Conservation (phyloP, 1,284 basidiomycete genomes). For the Ustilago lituana region DNA sequence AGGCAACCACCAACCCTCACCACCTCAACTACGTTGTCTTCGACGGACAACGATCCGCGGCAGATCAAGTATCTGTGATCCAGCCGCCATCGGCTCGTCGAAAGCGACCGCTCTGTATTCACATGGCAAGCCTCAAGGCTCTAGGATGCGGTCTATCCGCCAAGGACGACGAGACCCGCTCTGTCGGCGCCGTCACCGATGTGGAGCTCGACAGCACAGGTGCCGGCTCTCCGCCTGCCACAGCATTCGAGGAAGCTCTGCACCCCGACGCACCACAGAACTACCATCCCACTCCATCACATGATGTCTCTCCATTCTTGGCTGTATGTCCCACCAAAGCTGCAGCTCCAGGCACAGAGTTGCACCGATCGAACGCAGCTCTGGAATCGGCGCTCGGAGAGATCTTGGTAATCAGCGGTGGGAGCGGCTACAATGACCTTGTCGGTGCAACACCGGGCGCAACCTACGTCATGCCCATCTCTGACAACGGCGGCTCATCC, state of each 20-base stretch:
- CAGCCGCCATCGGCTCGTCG: too few relatives aligned
- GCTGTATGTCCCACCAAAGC: background rate
- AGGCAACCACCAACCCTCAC: too few relatives aligned
- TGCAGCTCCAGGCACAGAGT: background rate
- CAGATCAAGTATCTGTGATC: too few relatives aligned
- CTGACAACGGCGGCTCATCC: slow-evolving; percentile 74
- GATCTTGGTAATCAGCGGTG: slow-evolving; percentile 70
- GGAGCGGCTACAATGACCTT: slow-evolving; percentile 71
- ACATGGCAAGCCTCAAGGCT: slow-evolving; percentile 10
- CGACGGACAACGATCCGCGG: too few relatives aligned
- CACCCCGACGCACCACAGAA: background rate
- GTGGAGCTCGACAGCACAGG: slow-evolving; percentile 37
- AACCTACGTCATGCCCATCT: slow-evolving; percentile 70
- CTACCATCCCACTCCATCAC: too few relatives aligned
- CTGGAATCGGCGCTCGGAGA: slow-evolving; percentile 30
- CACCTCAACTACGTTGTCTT: too few relatives aligned
- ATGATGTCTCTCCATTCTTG: too few relatives aligned
- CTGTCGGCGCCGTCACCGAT: slow-evolving; percentile 12
- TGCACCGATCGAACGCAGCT: background rate
- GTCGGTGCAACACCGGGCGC: slow-evolving; percentile 70
- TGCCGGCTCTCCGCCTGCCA: slow-evolving; percentile 27
- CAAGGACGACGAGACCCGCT: slow-evolving; percentile 16
- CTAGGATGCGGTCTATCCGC: slow-evolving; percentile 3
- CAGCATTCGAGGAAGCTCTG: slow-evolving; percentile 2
- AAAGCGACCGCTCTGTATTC: too few relatives aligned